phyloP scores from a whole-genome alignment of 306 rosid genomes.

The Arachis hypogaea region DNA sequence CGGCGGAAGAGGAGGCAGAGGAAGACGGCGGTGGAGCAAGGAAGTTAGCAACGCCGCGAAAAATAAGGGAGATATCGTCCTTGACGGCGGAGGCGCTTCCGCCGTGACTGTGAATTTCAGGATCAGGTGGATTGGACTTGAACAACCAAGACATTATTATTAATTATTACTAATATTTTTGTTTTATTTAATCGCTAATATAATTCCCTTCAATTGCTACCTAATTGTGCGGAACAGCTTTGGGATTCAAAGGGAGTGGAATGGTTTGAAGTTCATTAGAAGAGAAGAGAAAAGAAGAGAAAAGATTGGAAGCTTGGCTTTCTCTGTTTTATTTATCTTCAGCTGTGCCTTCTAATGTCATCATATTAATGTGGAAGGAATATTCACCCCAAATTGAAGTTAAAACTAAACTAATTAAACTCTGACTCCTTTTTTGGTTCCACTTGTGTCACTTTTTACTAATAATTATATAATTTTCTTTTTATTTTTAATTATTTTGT shows the following conservation, averaged over 20 bases:
- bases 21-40: conserved; percentile 77
- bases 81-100: conserved; percentile 42
- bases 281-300: not conserved
- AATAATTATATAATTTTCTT: too few species aligned
- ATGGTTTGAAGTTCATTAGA: not conserved
- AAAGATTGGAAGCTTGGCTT: not conserved
- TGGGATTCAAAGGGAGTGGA: not conserved
- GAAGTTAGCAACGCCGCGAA: conserved; percentile 86
- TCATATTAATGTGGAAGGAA: not conserved
- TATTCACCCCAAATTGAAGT: too few species aligned
- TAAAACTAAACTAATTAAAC: too few species aligned
- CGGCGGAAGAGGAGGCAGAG: conserved; percentile 35
- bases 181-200: not conserved
- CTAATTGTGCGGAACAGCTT: conserved; percentile 11
- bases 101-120: conserved; percentile 36
- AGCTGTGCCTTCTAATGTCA: not conserved
- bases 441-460: not conserved
- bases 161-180: not conserved
- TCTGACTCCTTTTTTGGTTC: not conserved
- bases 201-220: not conserved
- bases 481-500: too few species aligned
- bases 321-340: conserved; percentile 2
- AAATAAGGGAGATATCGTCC: conserved; percentile 62
- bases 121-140: conserved; percentile 47
- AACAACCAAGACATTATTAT: conserved; percentile 82